Base-by-base conservation (phyloP, 176 grass and related monocot species). In the Eleusine coracana region DNA sequence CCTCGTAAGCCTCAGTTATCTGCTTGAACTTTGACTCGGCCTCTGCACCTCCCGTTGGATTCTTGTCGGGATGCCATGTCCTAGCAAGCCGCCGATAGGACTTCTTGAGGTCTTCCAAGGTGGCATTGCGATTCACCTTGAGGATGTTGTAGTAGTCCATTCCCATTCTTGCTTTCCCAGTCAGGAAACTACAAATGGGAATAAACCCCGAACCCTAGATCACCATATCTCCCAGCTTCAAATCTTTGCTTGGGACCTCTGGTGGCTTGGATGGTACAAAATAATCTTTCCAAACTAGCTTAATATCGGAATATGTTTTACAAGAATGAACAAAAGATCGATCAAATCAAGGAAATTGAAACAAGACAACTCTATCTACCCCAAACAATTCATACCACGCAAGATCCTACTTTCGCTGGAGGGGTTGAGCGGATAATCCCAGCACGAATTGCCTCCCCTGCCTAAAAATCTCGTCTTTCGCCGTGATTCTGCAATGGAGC, bases 111-210 rank as follows among this genome's bases (percentile, higher is more conserved):
- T 85, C 94, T 29, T 89, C 88, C 54, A 73, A 5, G 41, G 88
- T 83, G 21, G 83, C 94, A 76, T 87, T 88, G 44, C 81, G 91
- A 46, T 97, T 90, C 86, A 97, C 88, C 83, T 89, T 92, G 48
- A 97, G 86, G 67, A 97, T 90, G 81, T 93, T 93, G 84, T 97
- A 97, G 83, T 97, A 91, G 73, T 97, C 91, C 86, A 97, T 90
- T 59, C 71, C 82, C 79, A 66, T 78, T 67, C 4, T 25, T 70
- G 36, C 10, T 71, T 52, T 44, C 17, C 11, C 28, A n/a, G 10
- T 13, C 79, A 76, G 16, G 37, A 81, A 86, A 25, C 13, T 8
- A 70, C 40, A 48, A 3, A 63, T 7, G 41, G 1, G 68, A 84
- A 28, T 41, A 66, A 80, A 76, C 68, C 54, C 3, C 73, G 52